Evolutionary conservation across 2,329 filamentous ascomycete genomes (phyloP).

Genomic region (Fusarium burgessii): DNA sequence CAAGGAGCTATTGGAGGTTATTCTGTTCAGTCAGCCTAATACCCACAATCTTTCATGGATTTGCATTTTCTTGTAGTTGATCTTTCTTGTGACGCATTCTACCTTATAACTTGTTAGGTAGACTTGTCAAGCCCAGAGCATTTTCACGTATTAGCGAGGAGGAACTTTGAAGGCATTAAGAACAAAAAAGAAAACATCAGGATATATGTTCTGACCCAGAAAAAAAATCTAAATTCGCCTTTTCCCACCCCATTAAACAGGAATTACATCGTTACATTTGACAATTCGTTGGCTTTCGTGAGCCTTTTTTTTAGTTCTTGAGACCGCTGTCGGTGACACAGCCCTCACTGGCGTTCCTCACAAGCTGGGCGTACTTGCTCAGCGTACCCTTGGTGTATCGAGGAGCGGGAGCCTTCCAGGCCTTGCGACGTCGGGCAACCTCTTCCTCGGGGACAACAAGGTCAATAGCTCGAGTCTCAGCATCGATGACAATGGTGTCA

Average conservation of each 20-base stretch:
- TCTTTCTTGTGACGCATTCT: neutral
- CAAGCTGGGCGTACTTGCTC: slow-evolving; percentile 74
- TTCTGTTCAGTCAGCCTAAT: slow-evolving; percentile 24
- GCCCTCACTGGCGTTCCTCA: slow-evolving; percentile 69
- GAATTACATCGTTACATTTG: slow-evolving; percentile 41
- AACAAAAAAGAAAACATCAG: slow-evolving; percentile 26
- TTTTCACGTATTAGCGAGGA: neutral
- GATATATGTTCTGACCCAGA: slow-evolving; percentile 34
- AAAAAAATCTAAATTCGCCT: slow-evolving; percentile 44
- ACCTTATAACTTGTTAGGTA: slow-evolving; percentile 21
- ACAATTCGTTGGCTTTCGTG: slow-evolving; percentile 7
- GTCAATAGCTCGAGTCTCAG: slow-evolving; percentile 77
- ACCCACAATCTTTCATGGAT: slow-evolving; percentile 25
- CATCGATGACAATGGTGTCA: slow-evolving; percentile 84
- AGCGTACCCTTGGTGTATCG: slow-evolving; percentile 73
- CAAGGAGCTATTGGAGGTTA: slow-evolving; percentile 39
- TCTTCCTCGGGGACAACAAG: slow-evolving; percentile 75
- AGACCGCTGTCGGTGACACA: slow-evolving; percentile 66
- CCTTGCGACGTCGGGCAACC: slow-evolving; percentile 66
- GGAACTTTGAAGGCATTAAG: neutral
- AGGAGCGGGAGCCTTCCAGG: slow-evolving; percentile 72
- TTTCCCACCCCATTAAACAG: slow-evolving; percentile 45
- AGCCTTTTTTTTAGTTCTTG: slow-evolving; percentile 31
- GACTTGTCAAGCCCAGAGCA: slow-evolving; percentile 14
- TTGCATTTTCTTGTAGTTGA: slow-evolving; percentile 2